These are phyloP conservation scores for Suhomyces choctaworum DNA, from an alignment of 1,139 yeast genomes.

Conservation along the genomic window DNA sequence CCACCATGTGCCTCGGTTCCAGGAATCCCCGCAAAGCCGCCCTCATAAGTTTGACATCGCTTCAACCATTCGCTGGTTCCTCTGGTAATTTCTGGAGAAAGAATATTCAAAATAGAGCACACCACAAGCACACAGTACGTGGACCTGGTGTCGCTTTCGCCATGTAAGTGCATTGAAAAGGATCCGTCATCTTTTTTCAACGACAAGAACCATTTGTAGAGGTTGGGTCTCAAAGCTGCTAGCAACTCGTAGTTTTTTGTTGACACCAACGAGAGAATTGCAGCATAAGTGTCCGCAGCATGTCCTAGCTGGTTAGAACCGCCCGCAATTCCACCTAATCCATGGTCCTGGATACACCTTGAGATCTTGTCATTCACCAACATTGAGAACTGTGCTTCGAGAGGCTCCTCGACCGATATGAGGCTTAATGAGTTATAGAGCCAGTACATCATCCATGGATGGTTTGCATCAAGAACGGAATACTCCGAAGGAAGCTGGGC, in stretches of 20 bases:
- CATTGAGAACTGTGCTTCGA: conserved; percentile 8
- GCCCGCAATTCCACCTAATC: conserved; percentile 78
- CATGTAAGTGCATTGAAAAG: conserved; percentile 69
- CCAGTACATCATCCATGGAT: conserved; percentile 93
- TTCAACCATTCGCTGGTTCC: conserved; percentile 63
- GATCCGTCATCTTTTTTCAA: conserved; percentile 74
- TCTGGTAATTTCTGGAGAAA: conserved; percentile 59
- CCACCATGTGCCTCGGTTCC: conserved; percentile 96
- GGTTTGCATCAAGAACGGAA: conserved; percentile 74
- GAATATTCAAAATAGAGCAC: conserved; percentile 63
- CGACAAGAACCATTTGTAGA: conserved; percentile 65
- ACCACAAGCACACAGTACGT: conserved; percentile 83
- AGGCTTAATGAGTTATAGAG: conserved; percentile 50
- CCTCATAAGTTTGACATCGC: conserved; percentile 86
- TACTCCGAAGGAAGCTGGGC: conserved; percentile 50
- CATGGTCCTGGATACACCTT: conserved; percentile 30
- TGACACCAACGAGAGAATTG: conserved; percentile 60
- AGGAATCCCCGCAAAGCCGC: conserved; percentile 88
- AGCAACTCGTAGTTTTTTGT: conserved; percentile 45
- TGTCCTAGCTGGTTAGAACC: conserved; percentile 82
- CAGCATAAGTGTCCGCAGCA: conserved; percentile 83
- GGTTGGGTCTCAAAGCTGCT: conserved; percentile 25
- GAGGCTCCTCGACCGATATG: conserved; percentile 3
- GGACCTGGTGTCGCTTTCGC: conserved; percentile 87
- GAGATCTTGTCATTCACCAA: conserved; percentile 28